Base-by-base conservation (phyloP, 257 asterid species). In the Solanum verrucosum region DNA sequence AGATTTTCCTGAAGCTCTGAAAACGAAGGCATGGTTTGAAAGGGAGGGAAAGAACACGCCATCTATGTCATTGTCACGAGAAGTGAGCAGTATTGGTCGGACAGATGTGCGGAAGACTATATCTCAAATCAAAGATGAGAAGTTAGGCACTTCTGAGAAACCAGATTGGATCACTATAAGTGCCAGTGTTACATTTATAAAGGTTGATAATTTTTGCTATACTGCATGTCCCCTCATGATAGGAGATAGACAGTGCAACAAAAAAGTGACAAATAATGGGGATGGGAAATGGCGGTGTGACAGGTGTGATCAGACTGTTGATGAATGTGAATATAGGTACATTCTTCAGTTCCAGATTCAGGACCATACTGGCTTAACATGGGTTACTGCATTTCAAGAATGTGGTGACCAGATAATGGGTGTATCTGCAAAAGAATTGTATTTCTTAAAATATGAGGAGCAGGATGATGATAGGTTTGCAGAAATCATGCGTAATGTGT, bases 341-440 rank as follows among this genome's bases (percentile, higher is more conserved):
- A 93, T 95, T 86, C 97, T 96, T 86, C 98, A 94, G 90, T 88
- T 96, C 89, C 95, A 95, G 91, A 96, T 96, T 91, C 98, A 95
- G 93, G 99, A 96, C 82, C 98, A 96, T 91, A 95, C 98, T 49
- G 98, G 98, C 91, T 85, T 91, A 86, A 93, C 98, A 33, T 95
- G 95, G 95, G 98, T 92, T 38, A 96, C 99, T 85, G 98, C 98
- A 29, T 96, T 96, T 91, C 98, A 96, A 90, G 99, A 95, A 93
- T 90, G 91, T 46, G 99, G 98, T 78, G 96, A 89, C 89, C 98
- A 94, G 90, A 93, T 96, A 86, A 92, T 97, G 90, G 99, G 98
- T n/a, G 42, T 90, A 9, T 78, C 99, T 56, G 99, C 99, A 44
- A 96, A 96, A 87, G 96, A 93, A n/a, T 84, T 97, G 92, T 92